Evolutionary conservation across 2,329 filamentous ascomycete species (phyloP), one percentile per base, ranked within the genome.

Genomic region (Pseudopithomyces maydicus): DNA sequence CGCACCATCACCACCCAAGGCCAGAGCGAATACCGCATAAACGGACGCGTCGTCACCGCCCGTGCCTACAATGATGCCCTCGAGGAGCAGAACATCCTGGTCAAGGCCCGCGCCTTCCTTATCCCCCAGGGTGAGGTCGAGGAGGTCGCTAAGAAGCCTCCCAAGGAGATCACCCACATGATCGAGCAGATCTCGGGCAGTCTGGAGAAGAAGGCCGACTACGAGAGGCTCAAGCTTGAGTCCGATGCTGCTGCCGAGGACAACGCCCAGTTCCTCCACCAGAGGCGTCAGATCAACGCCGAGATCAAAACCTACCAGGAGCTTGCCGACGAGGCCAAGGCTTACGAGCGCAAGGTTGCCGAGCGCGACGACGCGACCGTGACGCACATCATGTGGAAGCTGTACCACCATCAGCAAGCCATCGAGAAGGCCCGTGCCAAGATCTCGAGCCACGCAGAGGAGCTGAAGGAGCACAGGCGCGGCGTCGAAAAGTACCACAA

Each of bases 91-190:
- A 97, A 97, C 70, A 99, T 99, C 64, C 81, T 99, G 58, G 98
- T 99, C 81, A 98, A 97, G 77, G 95, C 95, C 33, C 87, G 95
- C 64, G 99, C 99, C 74, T 99, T 99, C 74, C 85, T 99, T 5
- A 95, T 99, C 35, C 99, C 99, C 75, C 95, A 99, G 77, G 96
- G 95, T 64, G 95, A 99, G 73, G 94, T 99, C 17, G 95, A 99
- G 76, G 91, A 92, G 22, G 97, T 99, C 70, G 96, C 95, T 1
- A 92, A 92, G 7, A 95, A 98, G 74, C 96, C 92, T 1, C 92
- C 95, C 0, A 93, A 92, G 67, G 95, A 98, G 70, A 85, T 99
- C 38, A 99, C 95, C 0, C 86, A 91, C 49, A 81, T 99, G 49
- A 96, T 99, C 55, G 95, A 99, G 78, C 95, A 98, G 77, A 98